Conservation (phyloP, 805 yeast species). For the Saccharomycopsis capsularis region DNA sequence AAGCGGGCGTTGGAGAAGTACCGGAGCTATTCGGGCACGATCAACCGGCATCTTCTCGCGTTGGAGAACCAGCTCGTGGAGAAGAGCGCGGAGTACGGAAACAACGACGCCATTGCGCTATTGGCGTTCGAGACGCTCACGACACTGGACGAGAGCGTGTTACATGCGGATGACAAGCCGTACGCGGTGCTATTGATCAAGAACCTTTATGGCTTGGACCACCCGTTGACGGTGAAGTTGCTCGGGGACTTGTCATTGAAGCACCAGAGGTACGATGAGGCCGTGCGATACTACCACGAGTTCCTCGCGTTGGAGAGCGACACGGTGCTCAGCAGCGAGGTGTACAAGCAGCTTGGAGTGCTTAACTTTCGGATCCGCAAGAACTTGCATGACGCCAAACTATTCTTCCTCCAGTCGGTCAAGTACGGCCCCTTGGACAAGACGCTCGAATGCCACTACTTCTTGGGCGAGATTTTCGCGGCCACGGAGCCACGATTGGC, state of each 20-base stretch:
- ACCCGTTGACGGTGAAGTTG: conserved; percentile 70
- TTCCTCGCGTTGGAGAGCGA: conserved; percentile 51
- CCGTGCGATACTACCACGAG: conserved; percentile 51
- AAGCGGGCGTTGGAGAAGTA: conserved; percentile 59
- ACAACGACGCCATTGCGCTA: conserved; percentile 71
- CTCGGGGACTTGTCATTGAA: conserved; percentile 69
- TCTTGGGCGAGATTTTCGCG: conserved; percentile 63
- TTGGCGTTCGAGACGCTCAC: conserved; percentile 60
- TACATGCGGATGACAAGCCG: conserved; percentile 44
- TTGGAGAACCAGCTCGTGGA: conserved; percentile 74
- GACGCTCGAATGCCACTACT: conserved; percentile 68
- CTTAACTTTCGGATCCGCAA: conserved; percentile 47
- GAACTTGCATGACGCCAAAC: conserved; percentile 45
- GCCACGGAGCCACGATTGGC: conserved; percentile 58
- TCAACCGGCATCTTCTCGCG: conserved; percentile 47
- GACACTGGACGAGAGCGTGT: conserved; percentile 27
- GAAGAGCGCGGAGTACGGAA: conserved; percentile 76
- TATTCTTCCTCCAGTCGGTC: conserved; percentile 55
- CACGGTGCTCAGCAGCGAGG: conserved; percentile 63
- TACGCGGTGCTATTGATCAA: conserved; percentile 59
- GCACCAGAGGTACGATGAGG: conserved; percentile 42
- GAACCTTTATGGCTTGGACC: conserved; percentile 49
- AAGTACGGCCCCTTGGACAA: conserved; percentile 54
- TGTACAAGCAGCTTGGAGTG: conserved; percentile 57
- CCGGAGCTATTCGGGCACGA: conserved; percentile 52